Base-by-base conservation (phyloP, 2,329 filamentous ascomycete species). In the Xylaria multiplex region DNA sequence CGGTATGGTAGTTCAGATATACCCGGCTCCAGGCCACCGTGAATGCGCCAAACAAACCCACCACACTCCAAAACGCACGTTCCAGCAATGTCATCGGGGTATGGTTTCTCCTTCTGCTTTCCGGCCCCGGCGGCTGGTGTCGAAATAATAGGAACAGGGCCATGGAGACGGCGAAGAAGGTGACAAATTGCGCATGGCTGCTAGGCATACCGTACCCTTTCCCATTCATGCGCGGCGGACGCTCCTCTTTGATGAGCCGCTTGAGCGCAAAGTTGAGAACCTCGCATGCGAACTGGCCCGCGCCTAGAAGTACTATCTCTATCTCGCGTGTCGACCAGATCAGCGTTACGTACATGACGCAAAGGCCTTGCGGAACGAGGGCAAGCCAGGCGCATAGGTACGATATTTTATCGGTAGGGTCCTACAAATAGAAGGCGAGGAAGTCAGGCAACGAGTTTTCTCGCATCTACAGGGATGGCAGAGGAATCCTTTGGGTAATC, bases 201-300 rank as follows among this genome's bases (percentile, higher is more conserved):
- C 83, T 86, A 59, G 96, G 96, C 96, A 99, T 99, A 73, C 96
- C 96, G 77, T 99, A 99, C 70, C 96, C 96, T 79, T 97, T 97
- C 62, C 93, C 94, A 75, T 94, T 89, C 85, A 83, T 90, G 88
- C 91, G 91, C 69, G 85, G 87, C 32, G 96, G 96, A 56, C 96
- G 87, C 79, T 97, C 93, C 79, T 98, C 93, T 77, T 95, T 96
- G 78, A 99, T 95, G 69, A 93, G 83, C 30, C 96, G 88, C 83
- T 99, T 99, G 55, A 99, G 83, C 3, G 85, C 81, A 79, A 96
- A 97, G 80, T 99, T 99, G 74, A 97, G 82, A 32, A 87, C 93
- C 79, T 99, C 96, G 82, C 95, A 98, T 57, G 86, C 89, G 79
- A 98, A 88, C 79, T 99, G 96, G 57, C 96, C 96, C 27, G 87